Percentiles rank a stretch among this genome's conserved stretches.
Evolutionary conservation across 169 alveolate species (phyloP).

Genomic region (Eimeria sp.): DNA sequence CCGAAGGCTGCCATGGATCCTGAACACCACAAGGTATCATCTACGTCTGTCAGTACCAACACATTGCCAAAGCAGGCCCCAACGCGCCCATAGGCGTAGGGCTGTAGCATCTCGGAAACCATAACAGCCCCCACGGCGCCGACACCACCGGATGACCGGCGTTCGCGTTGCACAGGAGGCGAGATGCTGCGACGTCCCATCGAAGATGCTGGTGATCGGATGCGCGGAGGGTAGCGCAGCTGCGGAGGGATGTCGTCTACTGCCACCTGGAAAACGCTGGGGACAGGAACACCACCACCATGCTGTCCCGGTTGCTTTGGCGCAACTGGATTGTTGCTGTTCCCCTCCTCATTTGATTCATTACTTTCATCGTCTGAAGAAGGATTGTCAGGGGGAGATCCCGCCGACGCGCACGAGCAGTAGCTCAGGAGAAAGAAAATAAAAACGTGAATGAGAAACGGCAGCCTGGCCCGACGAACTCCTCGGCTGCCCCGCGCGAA

Average conservation of each 20-base stretch:
- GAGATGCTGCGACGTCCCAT: constrained; percentile 39
- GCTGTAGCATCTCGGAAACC: constrained; percentile 16
- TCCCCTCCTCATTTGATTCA: not conserved
- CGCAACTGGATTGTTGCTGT: not conserved
- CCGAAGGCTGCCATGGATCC: constrained; percentile 64
- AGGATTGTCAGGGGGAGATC: not conserved
- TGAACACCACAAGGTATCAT: constrained; percentile 79
- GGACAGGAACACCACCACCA: constrained; percentile 60
- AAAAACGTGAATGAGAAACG: not conserved
- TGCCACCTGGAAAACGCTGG: constrained; percentile 55
- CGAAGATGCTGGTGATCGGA: not conserved
- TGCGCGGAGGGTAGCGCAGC: not conserved
- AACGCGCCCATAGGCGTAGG: constrained; percentile 32
- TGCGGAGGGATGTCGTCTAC: not conserved
- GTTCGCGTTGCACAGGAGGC: not conserved
- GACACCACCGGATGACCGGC: not conserved
- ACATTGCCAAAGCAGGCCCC: constrained; percentile 32
- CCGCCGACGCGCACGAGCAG: not conserved
- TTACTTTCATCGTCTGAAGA: constrained; percentile 16
- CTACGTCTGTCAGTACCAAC: constrained; percentile 67
- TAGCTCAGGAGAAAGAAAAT: not conserved
- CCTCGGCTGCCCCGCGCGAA: not conserved
- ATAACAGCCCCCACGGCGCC: constrained; percentile 6
- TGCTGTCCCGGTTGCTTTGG: constrained; percentile 38
- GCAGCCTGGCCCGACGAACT: not conserved